phyloP scores from a whole-genome alignment of 2,329 filamentous ascomycete species.

The Ophiostoma perfectum region DNA sequence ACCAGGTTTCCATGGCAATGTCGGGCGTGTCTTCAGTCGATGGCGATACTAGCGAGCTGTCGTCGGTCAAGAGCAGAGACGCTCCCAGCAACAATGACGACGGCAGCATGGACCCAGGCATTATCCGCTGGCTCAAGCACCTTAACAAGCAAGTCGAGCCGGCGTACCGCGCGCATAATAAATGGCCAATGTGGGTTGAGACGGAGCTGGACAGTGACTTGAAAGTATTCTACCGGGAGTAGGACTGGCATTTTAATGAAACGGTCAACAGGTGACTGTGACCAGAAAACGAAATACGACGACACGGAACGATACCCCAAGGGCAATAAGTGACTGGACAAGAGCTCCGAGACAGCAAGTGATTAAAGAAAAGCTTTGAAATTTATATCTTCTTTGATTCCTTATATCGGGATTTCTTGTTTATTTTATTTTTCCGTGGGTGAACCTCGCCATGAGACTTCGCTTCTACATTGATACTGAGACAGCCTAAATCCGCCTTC shows the following conservation, averaged over 20 bases:
- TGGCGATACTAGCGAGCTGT: background rate
- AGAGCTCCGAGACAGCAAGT: too few species aligned
- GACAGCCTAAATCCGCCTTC: too few species aligned
- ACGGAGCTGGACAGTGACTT: slow-evolving; percentile 43
- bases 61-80: background rate
- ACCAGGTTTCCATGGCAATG: slow-evolving; percentile 11
- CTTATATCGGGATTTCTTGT: too few species aligned
- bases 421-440: too few species aligned
- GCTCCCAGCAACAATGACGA: background rate
- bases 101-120: slow-evolving; percentile 38
- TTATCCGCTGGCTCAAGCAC: slow-evolving; percentile 46
- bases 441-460: too few species aligned
- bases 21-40: slow-evolving; percentile 2
- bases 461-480: too few species aligned
- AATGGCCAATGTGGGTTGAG: slow-evolving; percentile 53
- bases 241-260: background rate
- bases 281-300: too few species aligned
- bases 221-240: slow-evolving; percentile 39
- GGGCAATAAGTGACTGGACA: too few species aligned
- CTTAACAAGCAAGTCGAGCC: slow-evolving; percentile 45
- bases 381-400: too few species aligned
- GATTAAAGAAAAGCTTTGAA: too few species aligned
- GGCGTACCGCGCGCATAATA: slow-evolving; percentile 43
- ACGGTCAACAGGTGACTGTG: too few species aligned
- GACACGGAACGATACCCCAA: too few species aligned